A percentile compares a stretch with the other conserved stretches of the same genome.
Evolutionary conservation across 345 rosid species (phyloP).

Genomic region (Citrus sp.): DNA sequence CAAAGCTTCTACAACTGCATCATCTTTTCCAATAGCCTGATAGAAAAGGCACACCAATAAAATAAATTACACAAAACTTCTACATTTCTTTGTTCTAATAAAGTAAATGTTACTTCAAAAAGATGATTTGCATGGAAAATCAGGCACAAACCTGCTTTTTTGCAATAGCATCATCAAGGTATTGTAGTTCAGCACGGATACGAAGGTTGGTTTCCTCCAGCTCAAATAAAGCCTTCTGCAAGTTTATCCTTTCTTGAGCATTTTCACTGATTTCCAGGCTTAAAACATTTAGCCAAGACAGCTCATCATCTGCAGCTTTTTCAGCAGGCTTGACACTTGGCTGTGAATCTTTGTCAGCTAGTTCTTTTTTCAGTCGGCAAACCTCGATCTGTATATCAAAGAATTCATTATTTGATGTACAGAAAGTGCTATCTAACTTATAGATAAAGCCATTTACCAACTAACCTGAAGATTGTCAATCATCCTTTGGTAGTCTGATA

Average conservation of each 20-base stretch:
- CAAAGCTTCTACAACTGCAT: conserved; percentile 52
- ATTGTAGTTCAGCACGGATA: conserved; percentile 75
- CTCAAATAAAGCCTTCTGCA: conserved; percentile 87
- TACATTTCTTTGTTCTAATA: background rate
- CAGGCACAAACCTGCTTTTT: conserved; percentile 58
- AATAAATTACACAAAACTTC: background rate
- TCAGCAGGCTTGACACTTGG: conserved; percentile 69
- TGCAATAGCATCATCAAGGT: conserved; percentile 82
- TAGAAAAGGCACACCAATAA: background rate
- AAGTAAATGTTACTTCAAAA: background rate
- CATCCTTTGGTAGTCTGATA: conserved; percentile 95
- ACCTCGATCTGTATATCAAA: conserved; percentile 65
- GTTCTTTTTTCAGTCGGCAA: conserved; percentile 68
- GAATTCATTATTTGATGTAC: background rate
- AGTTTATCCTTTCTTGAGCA: conserved; percentile 89
- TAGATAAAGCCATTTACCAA: conserved; percentile 10
- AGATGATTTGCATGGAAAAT: background rate
- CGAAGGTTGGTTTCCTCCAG: conserved; percentile 85
- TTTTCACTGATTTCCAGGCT: conserved; percentile 96
- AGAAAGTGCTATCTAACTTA: background rate
- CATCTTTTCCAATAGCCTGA: conserved; percentile 66
- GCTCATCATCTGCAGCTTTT: conserved; percentile 73
- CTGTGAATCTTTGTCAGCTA: conserved; percentile 83
- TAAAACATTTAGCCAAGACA: conserved; percentile 80
- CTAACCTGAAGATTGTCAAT: conserved; percentile 91